These are phyloP conservation scores for Terfezia claveryi DNA, from an alignment of 495 filamentous ascomycete genomes.

Conservation along the genomic window DNA sequence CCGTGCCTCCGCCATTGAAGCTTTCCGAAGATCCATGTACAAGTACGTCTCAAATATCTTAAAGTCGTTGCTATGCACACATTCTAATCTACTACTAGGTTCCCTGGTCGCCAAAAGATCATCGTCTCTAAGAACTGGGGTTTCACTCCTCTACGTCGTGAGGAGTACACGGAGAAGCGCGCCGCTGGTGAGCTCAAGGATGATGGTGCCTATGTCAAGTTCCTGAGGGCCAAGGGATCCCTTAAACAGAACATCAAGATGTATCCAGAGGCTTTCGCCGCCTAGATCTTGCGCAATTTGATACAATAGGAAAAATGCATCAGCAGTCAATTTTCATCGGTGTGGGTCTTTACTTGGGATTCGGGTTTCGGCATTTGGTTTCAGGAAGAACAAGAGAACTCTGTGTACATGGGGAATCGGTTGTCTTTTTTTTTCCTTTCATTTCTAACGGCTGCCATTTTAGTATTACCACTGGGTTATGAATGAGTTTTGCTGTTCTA, in stretches of 20 bases:
- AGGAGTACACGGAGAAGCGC: slow-evolving; percentile 88
- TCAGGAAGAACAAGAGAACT: too few relatives aligned
- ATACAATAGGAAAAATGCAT: neutral
- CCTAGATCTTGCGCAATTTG: slow-evolving; percentile 1
- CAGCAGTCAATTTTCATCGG: neutral
- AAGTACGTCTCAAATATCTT: slow-evolving; percentile 30
- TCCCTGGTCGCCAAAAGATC: slow-evolving; percentile 99
- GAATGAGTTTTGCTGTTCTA: too few relatives aligned
- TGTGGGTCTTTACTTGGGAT: neutral
- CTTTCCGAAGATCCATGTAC: slow-evolving; percentile 95
- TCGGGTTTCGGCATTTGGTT: neutral
- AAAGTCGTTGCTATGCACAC: too few relatives aligned
- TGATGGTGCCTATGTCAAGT: slow-evolving; percentile 98
- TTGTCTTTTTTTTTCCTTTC: too few relatives aligned
- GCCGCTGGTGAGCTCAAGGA: slow-evolving; percentile 70
- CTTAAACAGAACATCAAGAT: slow-evolving; percentile 68
- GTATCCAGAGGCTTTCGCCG: slow-evolving; percentile 76
- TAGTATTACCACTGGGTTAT: too few relatives aligned
- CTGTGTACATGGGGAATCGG: too few relatives aligned
- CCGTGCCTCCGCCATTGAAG: slow-evolving; percentile 85
- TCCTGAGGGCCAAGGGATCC: slow-evolving; percentile 74
- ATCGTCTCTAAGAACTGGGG: slow-evolving; percentile 99
- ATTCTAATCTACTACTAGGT: slow-evolving; percentile 19
- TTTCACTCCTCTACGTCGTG: slow-evolving; percentile 90
- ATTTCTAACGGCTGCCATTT: too few relatives aligned